Conservation (phyloP, 75 land plant species). For the Isoetes taiwanensis region DNA sequence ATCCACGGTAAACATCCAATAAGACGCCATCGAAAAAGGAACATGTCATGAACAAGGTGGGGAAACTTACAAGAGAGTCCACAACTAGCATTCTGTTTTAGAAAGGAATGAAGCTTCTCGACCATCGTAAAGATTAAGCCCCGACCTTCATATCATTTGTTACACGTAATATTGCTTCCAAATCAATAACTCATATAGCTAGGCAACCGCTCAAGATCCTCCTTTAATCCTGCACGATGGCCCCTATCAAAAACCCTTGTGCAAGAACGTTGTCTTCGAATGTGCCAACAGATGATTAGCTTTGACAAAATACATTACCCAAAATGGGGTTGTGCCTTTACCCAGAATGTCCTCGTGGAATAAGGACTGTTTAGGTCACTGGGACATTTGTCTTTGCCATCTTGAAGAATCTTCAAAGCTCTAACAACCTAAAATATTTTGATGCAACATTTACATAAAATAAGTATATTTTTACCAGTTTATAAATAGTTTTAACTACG, state of each 20-base stretch:
- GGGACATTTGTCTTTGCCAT: conserved; percentile 24
- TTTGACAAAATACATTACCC: background rate
- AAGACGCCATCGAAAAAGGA: background rate
- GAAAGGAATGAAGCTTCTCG: conserved; percentile 45
- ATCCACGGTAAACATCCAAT: background rate
- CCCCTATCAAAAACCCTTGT: conserved; percentile 95
- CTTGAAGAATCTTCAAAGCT: conserved; percentile 43
- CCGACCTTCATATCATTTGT: background rate
- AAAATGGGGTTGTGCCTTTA: conserved; percentile 23
- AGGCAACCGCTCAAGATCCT: conserved; percentile 61
- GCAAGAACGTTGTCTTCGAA: conserved; percentile 61
- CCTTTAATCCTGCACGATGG: conserved; percentile 64
- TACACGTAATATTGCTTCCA: no score
- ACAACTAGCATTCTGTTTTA: conserved; percentile 96
- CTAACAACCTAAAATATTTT: conserved; percentile 80
- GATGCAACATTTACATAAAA: no score
- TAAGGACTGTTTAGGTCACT: conserved; percentile 41
- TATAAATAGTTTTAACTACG: no score
- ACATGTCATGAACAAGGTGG: background rate
- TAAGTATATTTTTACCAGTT: no score
- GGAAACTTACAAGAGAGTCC: conserved; percentile 71
- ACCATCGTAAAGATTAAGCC: conserved; percentile 34
- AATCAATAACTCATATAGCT: background rate
- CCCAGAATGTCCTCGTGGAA: conserved; percentile 87
- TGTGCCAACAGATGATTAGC: background rate